phyloP scores from a whole-genome alignment of 2,329 filamentous ascomycete species.

The Pestalotiopsis sp. region DNA sequence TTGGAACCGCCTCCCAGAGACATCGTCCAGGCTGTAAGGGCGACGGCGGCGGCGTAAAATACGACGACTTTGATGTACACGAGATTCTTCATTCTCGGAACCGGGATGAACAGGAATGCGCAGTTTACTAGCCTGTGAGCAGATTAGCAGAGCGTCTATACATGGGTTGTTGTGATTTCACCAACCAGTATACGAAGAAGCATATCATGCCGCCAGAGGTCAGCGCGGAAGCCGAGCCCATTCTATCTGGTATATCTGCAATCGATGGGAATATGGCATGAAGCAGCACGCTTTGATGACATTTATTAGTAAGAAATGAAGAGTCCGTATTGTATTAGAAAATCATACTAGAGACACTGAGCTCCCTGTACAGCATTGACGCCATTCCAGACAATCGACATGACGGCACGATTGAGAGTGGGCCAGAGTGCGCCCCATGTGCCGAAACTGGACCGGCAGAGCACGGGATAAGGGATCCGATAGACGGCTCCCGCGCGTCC shows the following conservation, averaged over 20 bases:
- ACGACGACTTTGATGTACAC: slow-evolving; percentile 30
- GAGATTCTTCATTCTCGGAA: slow-evolving; percentile 14
- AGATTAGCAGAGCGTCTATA: background rate
- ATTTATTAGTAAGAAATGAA: slow-evolving; percentile 34
- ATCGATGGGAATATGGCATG: slow-evolving; percentile 38
- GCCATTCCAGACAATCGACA: slow-evolving; percentile 46
- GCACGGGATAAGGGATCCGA: slow-evolving; percentile 41
- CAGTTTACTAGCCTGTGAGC: background rate
- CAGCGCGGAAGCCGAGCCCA: slow-evolving; percentile 39
- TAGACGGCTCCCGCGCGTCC: slow-evolving; percentile 43
- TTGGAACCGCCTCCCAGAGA: slow-evolving; percentile 31
- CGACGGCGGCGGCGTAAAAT: slow-evolving; percentile 4
- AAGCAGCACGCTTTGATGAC: background rate
- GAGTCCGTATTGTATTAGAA: background rate
- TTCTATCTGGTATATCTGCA: slow-evolving; percentile 36
- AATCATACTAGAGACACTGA: slow-evolving; percentile 24
- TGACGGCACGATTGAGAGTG: slow-evolving; percentile 41
- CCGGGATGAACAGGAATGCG: background rate
- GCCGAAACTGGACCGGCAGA: slow-evolving; percentile 43
- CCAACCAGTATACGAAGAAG: background rate
- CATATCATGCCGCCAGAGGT: slow-evolving; percentile 42
- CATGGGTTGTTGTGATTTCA: background rate
- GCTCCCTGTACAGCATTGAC: slow-evolving; percentile 38
- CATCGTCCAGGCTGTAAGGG: slow-evolving; percentile 30
- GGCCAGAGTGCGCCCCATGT: slow-evolving; percentile 46